Evolutionary conservation across 164 flowering plant genomes (phyloP), one percentile per base, ranked within the genome.

Genomic region (Nymphaea colorata): DNA sequence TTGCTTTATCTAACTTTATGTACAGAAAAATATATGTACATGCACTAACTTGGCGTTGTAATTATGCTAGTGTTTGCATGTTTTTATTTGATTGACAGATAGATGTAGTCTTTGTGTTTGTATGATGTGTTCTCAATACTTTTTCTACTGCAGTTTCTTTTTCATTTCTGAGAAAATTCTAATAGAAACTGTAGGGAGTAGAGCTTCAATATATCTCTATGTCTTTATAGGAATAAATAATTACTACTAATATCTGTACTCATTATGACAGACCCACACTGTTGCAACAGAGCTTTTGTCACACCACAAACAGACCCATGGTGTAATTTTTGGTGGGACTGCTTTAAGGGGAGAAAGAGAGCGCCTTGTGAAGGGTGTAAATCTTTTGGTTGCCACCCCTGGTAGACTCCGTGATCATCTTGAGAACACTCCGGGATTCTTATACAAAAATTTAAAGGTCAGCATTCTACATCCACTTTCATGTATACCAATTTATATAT

Each of bases 391-490:
- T n/a, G 96, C 85, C 61, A 95, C 98, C 10, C 98, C 98, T 68
- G 99, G 98, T 45, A 88, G 99, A 61, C 89, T 95, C 77, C 86
- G 92, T 71, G 99, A 95, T 67, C 99, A 94, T 80, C 96, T 94
- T 75, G 90, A 88, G 70, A 79, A 84, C 72, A 91, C 99, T 7
- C 91, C 86, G 76, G 90, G 96, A 0, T 95, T 95, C 69, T 77
- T 95, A 43, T 87, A 70, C 66, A 95, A 87, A 73, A 90, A 88
- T 69, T 72, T 95, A 68, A 85, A 87, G 96, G 98, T 91, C 72
- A 61, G 64, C 16, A 8, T 8, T 8, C 59, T 55, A 45, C 53
- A 45, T 10, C 55, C 55, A 47, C 55, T 2, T 47, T 47, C 11
- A 47, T 47, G 55, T 47, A 25, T 25, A 25, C 36, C 36, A 25